Evolutionary conservation across 2,329 filamentous ascomycete species (phyloP).

Genomic region (Cercospora citrullina): DNA sequence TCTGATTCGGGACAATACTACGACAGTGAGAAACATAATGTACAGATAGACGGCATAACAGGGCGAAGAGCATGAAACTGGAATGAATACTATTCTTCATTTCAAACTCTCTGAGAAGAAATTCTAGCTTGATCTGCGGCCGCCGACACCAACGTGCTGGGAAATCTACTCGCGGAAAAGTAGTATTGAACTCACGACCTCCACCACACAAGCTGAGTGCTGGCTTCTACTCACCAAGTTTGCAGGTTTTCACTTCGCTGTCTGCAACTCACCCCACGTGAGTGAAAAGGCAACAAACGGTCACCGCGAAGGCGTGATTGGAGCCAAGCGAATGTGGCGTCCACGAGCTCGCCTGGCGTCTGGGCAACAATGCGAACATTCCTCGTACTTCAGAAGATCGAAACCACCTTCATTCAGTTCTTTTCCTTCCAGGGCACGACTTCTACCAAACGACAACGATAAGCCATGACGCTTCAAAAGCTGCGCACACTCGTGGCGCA

Average conservation of each 20-base stretch:
- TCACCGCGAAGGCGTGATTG: constrained; percentile 8
- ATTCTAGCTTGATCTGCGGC: neutral
- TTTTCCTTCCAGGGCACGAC: neutral
- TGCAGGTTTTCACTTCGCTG: neutral
- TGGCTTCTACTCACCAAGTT: neutral
- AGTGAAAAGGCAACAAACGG: neutral
- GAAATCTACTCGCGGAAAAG: neutral
- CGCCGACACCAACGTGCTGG: neutral
- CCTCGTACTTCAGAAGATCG: neutral
- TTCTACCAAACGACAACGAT: neutral
- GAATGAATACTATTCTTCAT: neutral
- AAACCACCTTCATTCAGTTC: neutral
- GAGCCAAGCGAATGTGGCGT: constrained; percentile 7
- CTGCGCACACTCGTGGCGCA: neutral
- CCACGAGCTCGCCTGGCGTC: neutral
- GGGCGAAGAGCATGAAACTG: neutral
- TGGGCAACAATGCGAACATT: neutral
- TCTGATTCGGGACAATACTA: neutral
- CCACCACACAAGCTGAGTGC: too few relatives aligned
- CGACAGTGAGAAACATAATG: neutral
- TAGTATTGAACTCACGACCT: too few relatives aligned
- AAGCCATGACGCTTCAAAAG: neutral
- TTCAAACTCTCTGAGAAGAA: too few relatives aligned
- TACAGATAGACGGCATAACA: neutral
- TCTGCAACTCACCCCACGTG: neutral